A percentile compares a stretch with the other conserved stretches of the same genome.
These are phyloP conservation scores for Strombidium stylifer DNA, from an alignment of 73 alveolate genomes.

Conservation along the genomic window DNA sequence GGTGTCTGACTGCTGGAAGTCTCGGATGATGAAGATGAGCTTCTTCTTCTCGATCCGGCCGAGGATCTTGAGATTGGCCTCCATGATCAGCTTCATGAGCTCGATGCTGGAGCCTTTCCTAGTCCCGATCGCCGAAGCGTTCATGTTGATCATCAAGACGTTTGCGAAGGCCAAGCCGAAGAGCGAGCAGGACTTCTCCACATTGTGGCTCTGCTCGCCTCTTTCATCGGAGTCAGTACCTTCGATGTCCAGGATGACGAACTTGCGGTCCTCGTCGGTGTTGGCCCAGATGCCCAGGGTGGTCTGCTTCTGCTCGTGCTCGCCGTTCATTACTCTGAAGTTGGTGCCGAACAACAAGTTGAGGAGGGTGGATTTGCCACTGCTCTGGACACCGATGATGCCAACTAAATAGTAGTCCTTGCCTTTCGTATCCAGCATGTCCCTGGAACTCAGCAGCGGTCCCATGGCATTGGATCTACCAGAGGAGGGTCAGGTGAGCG, in stretches of 20 bases:
- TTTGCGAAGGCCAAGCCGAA: slow-evolving; percentile 89
- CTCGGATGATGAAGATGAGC: slow-evolving; percentile 83
- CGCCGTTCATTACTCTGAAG: slow-evolving; percentile 70
- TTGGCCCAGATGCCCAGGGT: slow-evolving; percentile 65
- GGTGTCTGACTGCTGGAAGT: too few relatives aligned
- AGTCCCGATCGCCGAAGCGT: slow-evolving; percentile 89
- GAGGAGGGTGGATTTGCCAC: slow-evolving; percentile 84
- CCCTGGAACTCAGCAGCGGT: too few relatives aligned
- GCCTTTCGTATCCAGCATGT: slow-evolving; percentile 34
- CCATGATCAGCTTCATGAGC: slow-evolving; percentile 82
- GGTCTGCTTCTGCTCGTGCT: slow-evolving; percentile 77
- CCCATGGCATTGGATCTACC: slow-evolving; percentile 24
- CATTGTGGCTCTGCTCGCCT: slow-evolving; percentile 79
- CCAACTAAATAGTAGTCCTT: slow-evolving; percentile 66
- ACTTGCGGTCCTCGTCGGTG: background rate
- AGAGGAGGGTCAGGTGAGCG: background rate
- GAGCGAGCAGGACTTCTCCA: slow-evolving; percentile 85
- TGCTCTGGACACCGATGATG: slow-evolving; percentile 79
- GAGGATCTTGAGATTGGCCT: slow-evolving; percentile 79
- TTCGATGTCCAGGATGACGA: slow-evolving; percentile 77
- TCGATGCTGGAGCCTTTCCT: slow-evolving; percentile 83
- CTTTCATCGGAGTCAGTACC: slow-evolving; percentile 90
- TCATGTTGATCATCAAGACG: slow-evolving; percentile 87
- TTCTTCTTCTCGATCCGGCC: slow-evolving; percentile 68
- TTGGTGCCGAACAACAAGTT: slow-evolving; percentile 71